phyloP scores from a whole-genome alignment of 306 rosid genomes.

The Echinosophora koreensis region DNA sequence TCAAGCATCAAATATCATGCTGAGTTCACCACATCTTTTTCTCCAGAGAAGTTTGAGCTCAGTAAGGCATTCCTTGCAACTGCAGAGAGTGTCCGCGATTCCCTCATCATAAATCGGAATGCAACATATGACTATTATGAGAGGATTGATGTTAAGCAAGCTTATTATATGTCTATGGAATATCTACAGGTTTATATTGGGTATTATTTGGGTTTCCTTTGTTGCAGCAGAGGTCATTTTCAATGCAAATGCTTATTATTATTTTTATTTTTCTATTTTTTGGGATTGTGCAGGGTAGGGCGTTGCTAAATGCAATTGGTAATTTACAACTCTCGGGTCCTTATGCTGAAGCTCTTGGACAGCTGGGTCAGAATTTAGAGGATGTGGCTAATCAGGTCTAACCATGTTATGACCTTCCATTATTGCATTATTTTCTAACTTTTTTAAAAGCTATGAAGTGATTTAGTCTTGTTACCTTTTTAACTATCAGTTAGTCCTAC shows the following conservation, averaged over 20 bases:
- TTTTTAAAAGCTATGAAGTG: background rate
- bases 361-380: slow-evolving; percentile 83
- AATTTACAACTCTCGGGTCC: slow-evolving; percentile 89
- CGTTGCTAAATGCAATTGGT: slow-evolving; percentile 90
- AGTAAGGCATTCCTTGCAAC: slow-evolving; percentile 85
- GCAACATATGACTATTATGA: slow-evolving; percentile 72
- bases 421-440: background rate
- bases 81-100: slow-evolving; percentile 87
- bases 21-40: slow-evolving; percentile 83
- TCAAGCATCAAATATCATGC: slow-evolving; percentile 92
- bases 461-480: background rate
- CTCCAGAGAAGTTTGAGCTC: slow-evolving; percentile 76
- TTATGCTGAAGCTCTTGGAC: slow-evolving; percentile 83
- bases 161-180: slow-evolving; percentile 96
- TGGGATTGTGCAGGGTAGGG: slow-evolving; percentile 76
- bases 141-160: slow-evolving; percentile 78
- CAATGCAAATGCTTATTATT: slow-evolving; percentile 20
- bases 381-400: slow-evolving; percentile 81
- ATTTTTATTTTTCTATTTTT: slow-evolving; percentile 28
- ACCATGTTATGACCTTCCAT: background rate
- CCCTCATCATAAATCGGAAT: slow-evolving; percentile 90
- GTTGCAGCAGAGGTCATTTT: slow-evolving; percentile 19
- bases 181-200: slow-evolving; percentile 81
- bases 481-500: background rate
- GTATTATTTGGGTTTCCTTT: slow-evolving; percentile 45